These are phyloP conservation scores for Aureobasidium uvarum DNA, from an alignment of 2,329 filamentous ascomycete species.

Conservation along the genomic window DNA sequence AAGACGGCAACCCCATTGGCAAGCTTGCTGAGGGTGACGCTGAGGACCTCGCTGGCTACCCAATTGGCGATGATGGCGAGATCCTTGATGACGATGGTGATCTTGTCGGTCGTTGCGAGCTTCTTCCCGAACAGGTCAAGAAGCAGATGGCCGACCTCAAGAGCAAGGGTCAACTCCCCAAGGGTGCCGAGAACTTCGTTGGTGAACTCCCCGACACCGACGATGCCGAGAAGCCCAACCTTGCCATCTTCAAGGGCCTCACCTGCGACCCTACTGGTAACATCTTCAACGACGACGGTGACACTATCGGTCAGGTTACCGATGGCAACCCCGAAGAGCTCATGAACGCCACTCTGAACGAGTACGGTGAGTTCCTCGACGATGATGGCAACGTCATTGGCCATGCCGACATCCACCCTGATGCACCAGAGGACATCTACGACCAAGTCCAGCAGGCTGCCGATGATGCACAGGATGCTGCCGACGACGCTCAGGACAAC, in stretches of 20 bases:
- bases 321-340: slow-evolving; percentile 52
- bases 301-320: slow-evolving; percentile 49
- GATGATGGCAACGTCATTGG: slow-evolving; percentile 55
- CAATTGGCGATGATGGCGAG: slow-evolving; percentile 55
- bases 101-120: slow-evolving; percentile 54
- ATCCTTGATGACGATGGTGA: slow-evolving; percentile 57
- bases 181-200: slow-evolving; percentile 39
- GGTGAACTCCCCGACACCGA: slow-evolving; percentile 38
- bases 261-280: slow-evolving; percentile 49
- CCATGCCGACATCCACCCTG: slow-evolving; percentile 51
- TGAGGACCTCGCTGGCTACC: slow-evolving; percentile 53
- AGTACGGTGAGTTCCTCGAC: slow-evolving; percentile 56
- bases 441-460: slow-evolving; percentile 44
- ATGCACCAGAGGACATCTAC: slow-evolving; percentile 42
- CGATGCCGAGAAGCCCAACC: slow-evolving; percentile 43
- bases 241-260: slow-evolving; percentile 50
- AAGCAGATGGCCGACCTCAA: slow-evolving; percentile 44
- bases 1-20: slow-evolving; percentile 51
- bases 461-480: slow-evolving; percentile 39
- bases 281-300: slow-evolving; percentile 52
- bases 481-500: slow-evolving; percentile 37
- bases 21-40: slow-evolving; percentile 54
- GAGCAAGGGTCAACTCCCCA: slow-evolving; percentile 41
- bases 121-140: slow-evolving; percentile 48
- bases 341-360: slow-evolving; percentile 51